Base-by-base conservation (phyloP, 148 eudicot genomes). In the Talinum fruticosum region DNA sequence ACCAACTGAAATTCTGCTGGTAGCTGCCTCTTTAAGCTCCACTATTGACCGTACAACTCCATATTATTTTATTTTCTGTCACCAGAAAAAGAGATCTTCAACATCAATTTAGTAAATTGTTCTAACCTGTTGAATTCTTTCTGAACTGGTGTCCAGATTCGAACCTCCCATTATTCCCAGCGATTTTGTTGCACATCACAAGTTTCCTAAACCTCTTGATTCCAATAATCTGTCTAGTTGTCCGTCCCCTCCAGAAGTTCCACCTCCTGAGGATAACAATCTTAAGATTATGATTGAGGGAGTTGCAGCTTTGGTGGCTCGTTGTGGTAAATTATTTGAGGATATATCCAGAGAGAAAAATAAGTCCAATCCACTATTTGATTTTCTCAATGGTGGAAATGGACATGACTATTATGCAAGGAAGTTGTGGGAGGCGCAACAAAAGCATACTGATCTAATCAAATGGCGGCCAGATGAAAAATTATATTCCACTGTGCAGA, bases 341-440 rank as follows among this genome's bases (percentile, higher is more conserved):
- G 98, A 95, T 84, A 89, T 95, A 38, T 91, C 92, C 15, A 81
- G 94, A 77, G 97, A 92, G 86, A 95, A 92, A 79, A 90, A 93
- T 73, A 91, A 85, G 68, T 88, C 91, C 26, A 93, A 96, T 77
- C 93, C 93, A 57, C 57, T 93, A 66, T 96, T 96, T 88, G 81
- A 83, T 76, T 96, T 96, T 76, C 97, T 96, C 77, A 82, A 66
- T 83, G 97, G 97, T 53, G 99, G 99, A 78, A 80, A 73, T 77
- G 99, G 97, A 65, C 89, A 86, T 76, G 93, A 90, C 69, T 96
- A 83, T 85, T 96, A 93, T 82, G 79, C 79, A 66, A 90, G 97
- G 90, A 96, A 84, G 82, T 92, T 93, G 35, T 92, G 97, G 99
- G 97, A 96, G 88, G 96, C 87, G 85, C 85, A 76, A 19, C 97